These are phyloP conservation scores for Flaveria trinervia DNA, from an alignment of 129 eudicot species.

Conservation along the genomic window DNA sequence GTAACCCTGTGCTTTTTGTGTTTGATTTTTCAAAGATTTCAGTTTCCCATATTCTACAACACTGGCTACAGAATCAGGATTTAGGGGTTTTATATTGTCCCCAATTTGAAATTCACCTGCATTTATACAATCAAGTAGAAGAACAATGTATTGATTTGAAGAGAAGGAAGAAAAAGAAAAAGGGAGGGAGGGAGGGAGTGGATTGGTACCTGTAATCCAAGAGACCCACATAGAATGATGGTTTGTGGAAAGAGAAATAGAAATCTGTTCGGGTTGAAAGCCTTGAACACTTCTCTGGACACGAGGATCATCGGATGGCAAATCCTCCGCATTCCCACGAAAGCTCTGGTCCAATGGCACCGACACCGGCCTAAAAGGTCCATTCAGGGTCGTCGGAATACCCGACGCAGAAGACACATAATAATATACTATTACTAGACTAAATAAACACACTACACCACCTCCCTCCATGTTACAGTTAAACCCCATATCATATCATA, in stretches of 20 bases:
- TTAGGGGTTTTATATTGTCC: slow-evolving; percentile 60
- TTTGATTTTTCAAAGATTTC: slow-evolving; percentile 32
- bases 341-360: slow-evolving; percentile 67
- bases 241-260: slow-evolving; percentile 67
- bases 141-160: too few relatives aligned
- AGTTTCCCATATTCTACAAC: slow-evolving; percentile 66
- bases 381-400: slow-evolving; percentile 82
- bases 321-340: slow-evolving; percentile 83
- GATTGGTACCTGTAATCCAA: slow-evolving; percentile 76
- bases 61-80: slow-evolving; percentile 68
- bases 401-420: too few relatives aligned
- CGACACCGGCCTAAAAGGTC: slow-evolving; percentile 81
- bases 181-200: neutral
- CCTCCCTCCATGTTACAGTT: slow-evolving; percentile 5
- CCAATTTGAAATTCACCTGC: slow-evolving; percentile 98
- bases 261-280: slow-evolving; percentile 80
- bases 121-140: slow-evolving; percentile 13
- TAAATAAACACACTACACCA: neutral
- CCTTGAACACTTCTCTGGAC: slow-evolving; percentile 60
- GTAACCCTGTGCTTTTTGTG: slow-evolving; percentile 58
- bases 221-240: slow-evolving; percentile 87
- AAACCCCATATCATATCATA: too few relatives aligned
- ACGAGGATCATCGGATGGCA: slow-evolving; percentile 74
- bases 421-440: too few relatives aligned
- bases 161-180: neutral